Base-by-base conservation (phyloP, 176 grass and related monocot species). In the Musa itinerans region DNA sequence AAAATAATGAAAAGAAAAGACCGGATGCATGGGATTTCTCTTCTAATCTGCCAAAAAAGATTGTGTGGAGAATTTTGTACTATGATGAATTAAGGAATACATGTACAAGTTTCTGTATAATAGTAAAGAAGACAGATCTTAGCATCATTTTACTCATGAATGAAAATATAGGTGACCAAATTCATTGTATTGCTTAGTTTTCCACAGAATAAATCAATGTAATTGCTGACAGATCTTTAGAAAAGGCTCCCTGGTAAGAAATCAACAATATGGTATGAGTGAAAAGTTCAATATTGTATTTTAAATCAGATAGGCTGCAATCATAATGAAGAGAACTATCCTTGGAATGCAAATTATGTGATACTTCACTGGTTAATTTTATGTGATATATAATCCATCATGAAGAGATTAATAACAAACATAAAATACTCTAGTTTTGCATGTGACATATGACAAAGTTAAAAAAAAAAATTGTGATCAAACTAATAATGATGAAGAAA, bases 351-450 rank as follows among this genome's bases (percentile, higher is more conserved):
- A 43, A 43, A 43, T 43, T 43, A 43, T 6, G 34, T 43, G 34
- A 43, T 43, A 43, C 34, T 43, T 43, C 34, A 43, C 3, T 43
- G 34, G 34, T 5, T 43, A 43, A 43, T 5, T 43, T 43, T 43
- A 43, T 43, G 34, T 43, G 34, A 43, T 43, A 43, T 43, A 43
- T 4, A 43, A 43, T 43, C 34, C 34, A 43, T 43, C 34, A 43
- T 43, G 24, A 27, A 23, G 52, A 56, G 54, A 74, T 43, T 6
- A 43, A 43, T 43, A 43, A 13, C 22, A 74, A 74, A 56, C 3
- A 56, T n/a, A 92, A 89, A 87, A 92, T 62, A 20, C 58, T 62
- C 21, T 12, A 27, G 3, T 65, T 13, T 65, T 65, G 63, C 21
- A 65, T 24, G 22, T 6, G 23, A 20, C 23, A 65, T 61, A 65